Base-by-base conservation (phyloP, 345 rosid species). In the Turritis glabra region DNA sequence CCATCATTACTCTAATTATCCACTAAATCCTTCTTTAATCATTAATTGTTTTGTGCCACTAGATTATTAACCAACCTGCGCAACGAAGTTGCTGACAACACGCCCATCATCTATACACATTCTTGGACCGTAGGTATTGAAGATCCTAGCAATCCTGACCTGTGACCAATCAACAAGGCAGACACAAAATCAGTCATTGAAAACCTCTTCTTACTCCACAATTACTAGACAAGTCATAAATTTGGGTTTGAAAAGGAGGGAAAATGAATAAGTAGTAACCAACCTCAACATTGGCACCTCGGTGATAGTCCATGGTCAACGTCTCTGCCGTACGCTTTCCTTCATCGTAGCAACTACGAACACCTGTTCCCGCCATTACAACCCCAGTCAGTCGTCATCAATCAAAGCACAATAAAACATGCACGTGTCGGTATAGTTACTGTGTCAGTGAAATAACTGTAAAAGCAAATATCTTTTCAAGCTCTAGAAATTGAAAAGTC, bases 21-120 rank as follows among this genome's bases (percentile, higher is more conserved):
- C 29, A 63, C 18, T 14, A 68, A 15, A 71, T 22, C 13, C 6
- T 51, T 71, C 32, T 67, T 68, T 9, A 41, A 37, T 46, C 22
- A 63, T 37, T 62, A 1, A 13, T 4, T 15, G 11, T 50, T 63
- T 63, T 43, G 26, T 30, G 8, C 27, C 19, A 51, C 5, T 29
- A 19, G 3, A 65, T 29, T 26, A 35, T 51, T 12, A 38, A 64
- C 71, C 14, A 30, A 89, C 94, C 84, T 90, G 93, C 6, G 97
- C 95, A 5, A 91, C 95, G 37, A 91, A 91, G 72, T 91, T 91
- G 84, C 97, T 91, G 26, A 89, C 97, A 19, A 91, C 95, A 11
- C 97, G 95, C 12, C 95, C 97, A 69, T 91, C 97, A 15, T 91
- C 97, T 23, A 91, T 80, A 82, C 92, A 91, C 97, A 91, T 91